These are phyloP conservation scores for Cercospora berteroae DNA, from an alignment of 2,329 filamentous ascomycete species.

Conservation along the genomic window DNA sequence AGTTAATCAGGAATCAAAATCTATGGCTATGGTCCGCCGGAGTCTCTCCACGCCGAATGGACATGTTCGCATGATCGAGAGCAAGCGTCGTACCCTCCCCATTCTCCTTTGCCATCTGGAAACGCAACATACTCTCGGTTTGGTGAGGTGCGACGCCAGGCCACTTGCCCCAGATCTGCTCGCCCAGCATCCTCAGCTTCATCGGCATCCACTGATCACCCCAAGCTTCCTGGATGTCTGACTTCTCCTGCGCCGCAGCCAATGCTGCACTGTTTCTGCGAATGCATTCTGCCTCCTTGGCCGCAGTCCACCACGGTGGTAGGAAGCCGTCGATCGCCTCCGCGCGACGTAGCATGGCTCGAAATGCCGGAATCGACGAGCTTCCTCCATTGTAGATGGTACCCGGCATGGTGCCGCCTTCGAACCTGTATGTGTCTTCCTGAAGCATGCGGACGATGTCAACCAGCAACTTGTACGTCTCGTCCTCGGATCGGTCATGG, in stretches of 20 bases:
- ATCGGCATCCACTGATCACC: constrained; percentile 14
- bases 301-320: constrained; percentile 23
- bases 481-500: constrained; percentile 22
- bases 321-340: constrained; percentile 14
- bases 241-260: background rate
- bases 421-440: constrained; percentile 23
- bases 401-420: constrained; percentile 17
- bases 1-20: no score
- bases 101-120: background rate
- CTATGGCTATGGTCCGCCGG: no score
- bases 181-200: constrained; percentile 19
- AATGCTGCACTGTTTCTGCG: constrained; percentile 20
- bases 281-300: constrained; percentile 19
- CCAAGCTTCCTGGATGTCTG: constrained; percentile 21
- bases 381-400: constrained; percentile 10
- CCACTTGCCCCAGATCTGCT: constrained; percentile 10
- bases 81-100: background rate
- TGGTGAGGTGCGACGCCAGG: background rate
- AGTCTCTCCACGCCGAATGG: background rate
- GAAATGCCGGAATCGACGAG: constrained; percentile 18
- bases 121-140: background rate
- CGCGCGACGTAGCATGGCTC: constrained; percentile 17
- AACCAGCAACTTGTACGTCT: constrained; percentile 29
- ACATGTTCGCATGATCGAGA: background rate
- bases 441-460: constrained; percentile 26